A percentile compares a stretch with the other conserved stretches of the same genome.
Evolutionary conservation across 2,329 filamentous ascomycete genomes (phyloP).

Genomic region (Diaporthe ampelina): DNA sequence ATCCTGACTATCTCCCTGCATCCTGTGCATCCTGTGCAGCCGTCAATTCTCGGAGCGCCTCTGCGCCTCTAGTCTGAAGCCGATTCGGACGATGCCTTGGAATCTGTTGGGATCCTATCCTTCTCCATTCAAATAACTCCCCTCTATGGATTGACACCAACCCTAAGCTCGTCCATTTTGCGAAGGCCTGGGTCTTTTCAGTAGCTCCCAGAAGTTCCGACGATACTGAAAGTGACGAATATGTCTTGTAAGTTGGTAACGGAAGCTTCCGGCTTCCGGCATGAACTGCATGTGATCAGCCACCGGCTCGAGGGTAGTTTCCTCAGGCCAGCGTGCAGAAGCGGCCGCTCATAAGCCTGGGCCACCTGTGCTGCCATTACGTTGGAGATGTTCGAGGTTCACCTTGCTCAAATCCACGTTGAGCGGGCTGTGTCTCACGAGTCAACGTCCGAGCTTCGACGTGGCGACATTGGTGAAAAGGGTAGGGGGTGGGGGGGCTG

Average conservation of each 20-base stretch:
- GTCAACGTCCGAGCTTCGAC: neutral
- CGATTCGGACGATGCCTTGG: neutral
- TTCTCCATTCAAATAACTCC: neutral
- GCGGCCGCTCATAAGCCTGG: slow-evolving; percentile 4
- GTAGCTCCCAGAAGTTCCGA: neutral
- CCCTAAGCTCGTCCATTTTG: neutral
- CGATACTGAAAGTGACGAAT: neutral
- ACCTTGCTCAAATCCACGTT: slow-evolving; percentile 37
- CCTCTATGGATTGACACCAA: neutral
- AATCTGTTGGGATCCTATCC: neutral
- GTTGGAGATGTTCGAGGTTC: slow-evolving; percentile 35
- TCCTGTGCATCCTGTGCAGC: neutral
- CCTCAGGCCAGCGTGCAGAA: neutral
- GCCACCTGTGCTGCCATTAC: slow-evolving; percentile 20
- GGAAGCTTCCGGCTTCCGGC: neutral
- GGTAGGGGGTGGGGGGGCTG: neutral
- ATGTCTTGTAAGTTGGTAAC: neutral
- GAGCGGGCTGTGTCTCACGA: slow-evolving; percentile 1
- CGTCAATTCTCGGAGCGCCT: too few species aligned
- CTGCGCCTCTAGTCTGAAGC: neutral
- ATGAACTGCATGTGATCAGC: neutral
- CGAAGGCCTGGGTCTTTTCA: neutral
- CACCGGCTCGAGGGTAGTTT: neutral
- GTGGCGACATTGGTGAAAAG: neutral
- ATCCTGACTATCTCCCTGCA: neutral